Evolutionary conservation across 352 stramenopile genomes (phyloP).

Genomic region (Phytopythium boreale): DNA sequence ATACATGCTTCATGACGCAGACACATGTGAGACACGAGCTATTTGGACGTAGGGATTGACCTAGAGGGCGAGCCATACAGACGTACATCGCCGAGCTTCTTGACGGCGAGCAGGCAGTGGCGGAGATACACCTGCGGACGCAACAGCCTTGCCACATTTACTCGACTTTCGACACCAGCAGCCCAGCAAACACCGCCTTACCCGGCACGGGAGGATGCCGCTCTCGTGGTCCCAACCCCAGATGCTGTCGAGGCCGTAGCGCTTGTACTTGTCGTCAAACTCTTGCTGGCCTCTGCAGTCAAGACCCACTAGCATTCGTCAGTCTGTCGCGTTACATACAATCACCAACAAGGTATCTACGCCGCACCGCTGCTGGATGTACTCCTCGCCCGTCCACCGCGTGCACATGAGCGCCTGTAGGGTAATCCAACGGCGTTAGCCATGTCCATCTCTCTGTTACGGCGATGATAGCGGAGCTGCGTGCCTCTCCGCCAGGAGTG

Average conservation of each 20-base stretch:
- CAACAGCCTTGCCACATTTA: neutral
- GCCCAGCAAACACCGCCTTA: slow-evolving; percentile 10
- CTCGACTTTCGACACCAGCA: neutral
- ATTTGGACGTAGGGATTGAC: neutral
- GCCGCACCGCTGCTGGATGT: slow-evolving; percentile 50
- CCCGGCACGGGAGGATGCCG: slow-evolving; percentile 84
- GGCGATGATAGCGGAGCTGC: neutral
- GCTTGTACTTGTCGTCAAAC: slow-evolving; percentile 84
- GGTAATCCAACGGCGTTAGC: neutral
- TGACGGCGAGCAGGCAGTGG: slow-evolving; percentile 89
- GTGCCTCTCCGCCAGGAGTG: slow-evolving; percentile 17
- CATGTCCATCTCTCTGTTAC: too few species aligned
- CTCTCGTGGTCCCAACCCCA: slow-evolving; percentile 86
- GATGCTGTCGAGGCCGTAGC: slow-evolving; percentile 87
- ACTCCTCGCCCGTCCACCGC: slow-evolving; percentile 85
- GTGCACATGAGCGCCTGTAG: slow-evolving; percentile 81
- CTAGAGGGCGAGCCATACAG: too few species aligned
- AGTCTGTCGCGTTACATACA: neutral
- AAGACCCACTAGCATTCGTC: neutral
- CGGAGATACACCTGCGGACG: slow-evolving; percentile 81
- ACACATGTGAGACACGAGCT: slow-evolving; percentile 1
- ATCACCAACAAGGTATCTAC: neutral
- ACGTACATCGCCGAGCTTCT: slow-evolving; percentile 63
- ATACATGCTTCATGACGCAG: slow-evolving; percentile 34
- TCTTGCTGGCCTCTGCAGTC: slow-evolving; percentile 61